Evolutionary conservation across 306 rosid species (phyloP).

Genomic region (Cicer chorassanicum): DNA sequence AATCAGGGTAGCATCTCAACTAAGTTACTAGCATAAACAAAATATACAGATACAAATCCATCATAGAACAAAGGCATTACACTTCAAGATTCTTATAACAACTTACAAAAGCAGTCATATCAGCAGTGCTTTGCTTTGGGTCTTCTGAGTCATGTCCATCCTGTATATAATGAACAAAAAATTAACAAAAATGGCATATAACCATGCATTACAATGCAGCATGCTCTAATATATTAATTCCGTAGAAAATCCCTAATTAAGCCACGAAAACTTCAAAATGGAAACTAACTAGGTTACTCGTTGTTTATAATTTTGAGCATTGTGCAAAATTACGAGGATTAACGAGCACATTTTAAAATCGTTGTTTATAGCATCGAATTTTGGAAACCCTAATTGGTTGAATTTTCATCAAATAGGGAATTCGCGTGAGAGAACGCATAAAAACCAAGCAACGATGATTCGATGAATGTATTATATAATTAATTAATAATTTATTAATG

Average conservation of each 20-base stretch:
- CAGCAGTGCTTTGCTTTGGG: slow-evolving; percentile 87
- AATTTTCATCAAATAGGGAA: not conserved
- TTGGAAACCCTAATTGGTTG: slow-evolving; percentile 54
- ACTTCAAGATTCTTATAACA: slow-evolving; percentile 8
- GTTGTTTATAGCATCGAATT: slow-evolving; percentile 1
- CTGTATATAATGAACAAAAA: slow-evolving; percentile 45
- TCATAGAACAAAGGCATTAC: not conserved
- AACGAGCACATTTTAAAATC: not conserved
- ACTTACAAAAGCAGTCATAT: slow-evolving; percentile 97
- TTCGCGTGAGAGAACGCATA: not conserved
- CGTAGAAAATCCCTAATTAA: slow-evolving; percentile 3
- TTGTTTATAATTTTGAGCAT: not conserved
- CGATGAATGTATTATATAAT: not conserved
- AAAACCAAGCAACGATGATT: slow-evolving; percentile 12
- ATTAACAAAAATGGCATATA: slow-evolving; percentile 1
- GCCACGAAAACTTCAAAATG: not conserved
- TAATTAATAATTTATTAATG: not conserved
- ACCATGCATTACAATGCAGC: not conserved
- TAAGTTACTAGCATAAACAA: not conserved
- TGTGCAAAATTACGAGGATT: not conserved
- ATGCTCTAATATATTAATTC: not conserved
- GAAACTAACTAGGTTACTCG: slow-evolving; percentile 4
- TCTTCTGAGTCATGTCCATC: slow-evolving; percentile 85
- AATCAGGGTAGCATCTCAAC: slow-evolving; percentile 9
- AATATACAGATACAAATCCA: slow-evolving; percentile 23